Evolutionary conservation across 257 asterid species (phyloP).

Genomic region (Scutellaria galericulata): DNA sequence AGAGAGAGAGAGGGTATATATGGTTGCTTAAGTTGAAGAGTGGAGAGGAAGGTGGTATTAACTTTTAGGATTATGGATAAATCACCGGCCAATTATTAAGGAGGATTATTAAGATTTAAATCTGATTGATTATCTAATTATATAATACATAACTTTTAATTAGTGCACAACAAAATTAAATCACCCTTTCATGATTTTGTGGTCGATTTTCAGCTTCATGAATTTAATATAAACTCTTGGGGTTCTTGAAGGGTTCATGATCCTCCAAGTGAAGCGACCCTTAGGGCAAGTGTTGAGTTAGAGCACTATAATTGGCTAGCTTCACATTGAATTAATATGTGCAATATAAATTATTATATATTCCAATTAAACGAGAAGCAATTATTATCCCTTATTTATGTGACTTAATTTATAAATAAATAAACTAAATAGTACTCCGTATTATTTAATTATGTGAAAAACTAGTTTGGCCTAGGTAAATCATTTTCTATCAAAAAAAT

Average conservation of each 20-base stretch:
- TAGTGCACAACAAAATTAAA: conserved; percentile 34
- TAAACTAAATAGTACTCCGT: too few relatives aligned
- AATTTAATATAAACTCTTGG: conserved; percentile 38
- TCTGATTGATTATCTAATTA: neutral
- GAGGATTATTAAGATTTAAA: conserved; percentile 3
- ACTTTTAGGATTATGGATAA: conserved; percentile 38
- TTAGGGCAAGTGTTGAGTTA: conserved; percentile 33
- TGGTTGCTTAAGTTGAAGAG: conserved; percentile 33
- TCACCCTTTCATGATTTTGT: conserved; percentile 24
- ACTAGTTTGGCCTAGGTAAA: too few relatives aligned
- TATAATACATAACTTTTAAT: conserved; percentile 27
- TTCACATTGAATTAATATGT: neutral
- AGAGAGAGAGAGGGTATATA: conserved; percentile 40
- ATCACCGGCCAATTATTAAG: conserved; percentile 31
- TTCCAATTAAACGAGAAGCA: too few relatives aligned
- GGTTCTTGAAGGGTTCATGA: conserved; percentile 38
- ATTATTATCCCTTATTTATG: too few relatives aligned
- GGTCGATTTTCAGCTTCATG: conserved; percentile 24
- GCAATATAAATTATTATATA: neutral
- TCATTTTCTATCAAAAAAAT: too few relatives aligned
- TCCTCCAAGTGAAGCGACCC: conserved; percentile 28
- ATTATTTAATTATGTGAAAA: too few relatives aligned
- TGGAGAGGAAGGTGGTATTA: conserved; percentile 30
- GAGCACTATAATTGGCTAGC: conserved; percentile 7
- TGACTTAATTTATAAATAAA: too few relatives aligned